Evolutionary conservation across 768 basidiomycete species (phyloP).

Genomic region (Pleurotus platypus): DNA sequence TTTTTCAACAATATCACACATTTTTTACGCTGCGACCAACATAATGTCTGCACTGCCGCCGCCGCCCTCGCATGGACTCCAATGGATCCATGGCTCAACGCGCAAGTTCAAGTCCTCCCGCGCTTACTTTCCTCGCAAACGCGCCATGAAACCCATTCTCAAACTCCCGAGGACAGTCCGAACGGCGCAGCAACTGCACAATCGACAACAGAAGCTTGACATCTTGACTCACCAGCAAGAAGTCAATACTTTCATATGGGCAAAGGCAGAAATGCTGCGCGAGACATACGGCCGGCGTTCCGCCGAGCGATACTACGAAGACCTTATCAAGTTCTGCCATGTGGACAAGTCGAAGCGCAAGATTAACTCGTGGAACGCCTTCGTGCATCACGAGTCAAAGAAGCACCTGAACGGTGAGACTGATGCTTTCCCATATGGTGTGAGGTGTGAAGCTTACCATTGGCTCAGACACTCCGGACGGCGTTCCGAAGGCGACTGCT

Average conservation of each 20-base stretch:
- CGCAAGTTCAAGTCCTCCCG: background rate
- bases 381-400: background rate
- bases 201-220: background rate
- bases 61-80: background rate
- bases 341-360: background rate
- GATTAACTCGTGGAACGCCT: constrained; percentile 3
- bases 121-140: background rate
- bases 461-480: background rate
- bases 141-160: background rate
- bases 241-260: background rate
- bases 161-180: background rate
- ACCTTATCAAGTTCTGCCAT: background rate
- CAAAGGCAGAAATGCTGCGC: background rate
- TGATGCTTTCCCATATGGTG: background rate
- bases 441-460: background rate
- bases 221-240: background rate
- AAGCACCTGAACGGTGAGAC: constrained; percentile 2
- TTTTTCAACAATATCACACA: background rate
- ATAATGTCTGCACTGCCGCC: background rate
- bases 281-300: background rate
- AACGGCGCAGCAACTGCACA: background rate
- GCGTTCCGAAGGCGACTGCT: background rate
- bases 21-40: background rate
- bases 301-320: background rate
- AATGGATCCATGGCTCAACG: background rate